Conservation (phyloP, 2,329 filamentous ascomycete genomes). For the Monosporascus sp. region DNA sequence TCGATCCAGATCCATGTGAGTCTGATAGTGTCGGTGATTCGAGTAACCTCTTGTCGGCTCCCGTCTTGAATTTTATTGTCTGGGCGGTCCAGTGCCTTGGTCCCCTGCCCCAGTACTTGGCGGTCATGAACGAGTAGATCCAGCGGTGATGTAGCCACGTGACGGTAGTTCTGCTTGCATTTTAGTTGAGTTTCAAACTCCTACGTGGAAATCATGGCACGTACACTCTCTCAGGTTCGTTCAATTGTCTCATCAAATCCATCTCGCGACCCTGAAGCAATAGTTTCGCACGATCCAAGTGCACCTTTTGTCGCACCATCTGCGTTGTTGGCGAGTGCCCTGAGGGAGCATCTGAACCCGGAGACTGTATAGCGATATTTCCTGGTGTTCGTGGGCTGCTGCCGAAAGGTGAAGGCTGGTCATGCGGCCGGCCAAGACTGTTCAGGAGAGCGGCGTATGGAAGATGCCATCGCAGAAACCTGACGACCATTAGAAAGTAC, state of each 20-base stretch:
- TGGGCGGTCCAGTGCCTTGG: slow-evolving; percentile 10
- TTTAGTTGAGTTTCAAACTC: neutral
- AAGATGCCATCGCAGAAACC: slow-evolving; percentile 7
- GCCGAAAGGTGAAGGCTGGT: slow-evolving; percentile 2
- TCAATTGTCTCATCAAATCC: slow-evolving; percentile 8
- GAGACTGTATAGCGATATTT: slow-evolving; percentile 3
- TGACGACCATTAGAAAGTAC: neutral
- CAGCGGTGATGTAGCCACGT: slow-evolving; percentile 20
- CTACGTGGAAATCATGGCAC: neutral
- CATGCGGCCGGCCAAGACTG: neutral
- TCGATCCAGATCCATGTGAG: slow-evolving; percentile 11
- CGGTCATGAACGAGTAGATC: slow-evolving; percentile 19
- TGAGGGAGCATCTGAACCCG: neutral
- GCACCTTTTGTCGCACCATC: slow-evolving; percentile 5
- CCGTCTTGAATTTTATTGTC: slow-evolving; percentile 7
- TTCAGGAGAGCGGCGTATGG: slow-evolving; percentile 6
- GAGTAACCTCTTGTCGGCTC: neutral
- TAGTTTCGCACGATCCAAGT: slow-evolving; percentile 8
- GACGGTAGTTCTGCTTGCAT: neutral
- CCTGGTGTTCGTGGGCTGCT: slow-evolving; percentile 3
- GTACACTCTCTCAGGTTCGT: slow-evolving; percentile 6
- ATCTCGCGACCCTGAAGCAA: slow-evolving; percentile 8
- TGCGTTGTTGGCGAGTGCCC: slow-evolving; percentile 6
- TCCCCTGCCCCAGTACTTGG: slow-evolving; percentile 20
- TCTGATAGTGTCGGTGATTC: neutral